Percentiles rank a stretch among this genome's conserved stretches.
These are phyloP conservation scores for Geranium rotundifolium DNA, from an alignment of 345 rosid genomes.

Conservation along the genomic window DNA sequence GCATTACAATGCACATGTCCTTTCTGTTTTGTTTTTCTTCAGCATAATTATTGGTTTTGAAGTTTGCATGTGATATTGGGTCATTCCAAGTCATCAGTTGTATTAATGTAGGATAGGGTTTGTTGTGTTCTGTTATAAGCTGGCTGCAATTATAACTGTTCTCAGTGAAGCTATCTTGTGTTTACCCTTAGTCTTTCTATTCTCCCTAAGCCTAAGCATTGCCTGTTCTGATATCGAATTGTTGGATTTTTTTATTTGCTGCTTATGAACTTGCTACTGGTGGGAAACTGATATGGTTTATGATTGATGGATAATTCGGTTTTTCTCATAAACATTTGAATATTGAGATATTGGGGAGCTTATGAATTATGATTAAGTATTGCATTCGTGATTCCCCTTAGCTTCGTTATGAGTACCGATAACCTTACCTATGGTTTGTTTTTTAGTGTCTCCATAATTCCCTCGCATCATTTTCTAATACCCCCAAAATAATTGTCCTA, in stretches of 20 bases:
- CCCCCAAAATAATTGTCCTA: no score
- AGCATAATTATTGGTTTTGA: neutral
- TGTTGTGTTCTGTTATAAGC: neutral
- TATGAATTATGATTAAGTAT: neutral
- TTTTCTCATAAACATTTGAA: neutral
- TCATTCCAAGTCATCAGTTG: neutral
- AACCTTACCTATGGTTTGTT: neutral
- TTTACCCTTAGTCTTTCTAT: neutral
- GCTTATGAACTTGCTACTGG: no score
- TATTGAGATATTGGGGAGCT: neutral
- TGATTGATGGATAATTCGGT: neutral
- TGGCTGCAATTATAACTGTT: neutral
- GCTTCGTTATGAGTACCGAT: no score
- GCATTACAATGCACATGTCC: neutral
- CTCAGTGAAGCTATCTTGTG: neutral
- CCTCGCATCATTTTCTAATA: no score
- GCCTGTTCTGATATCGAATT: neutral
- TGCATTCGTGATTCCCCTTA: neutral
- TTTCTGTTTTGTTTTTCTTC: neutral
- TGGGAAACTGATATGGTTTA: neutral
- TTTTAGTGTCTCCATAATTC: neutral
- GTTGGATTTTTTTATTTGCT: neutral
- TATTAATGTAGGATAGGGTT: neutral
- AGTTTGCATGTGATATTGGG: neutral
- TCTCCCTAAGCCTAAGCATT: neutral